These are phyloP conservation scores for Westerdykella sp. DNA, from an alignment of 2,329 filamentous ascomycete species.

Conservation along the genomic window DNA sequence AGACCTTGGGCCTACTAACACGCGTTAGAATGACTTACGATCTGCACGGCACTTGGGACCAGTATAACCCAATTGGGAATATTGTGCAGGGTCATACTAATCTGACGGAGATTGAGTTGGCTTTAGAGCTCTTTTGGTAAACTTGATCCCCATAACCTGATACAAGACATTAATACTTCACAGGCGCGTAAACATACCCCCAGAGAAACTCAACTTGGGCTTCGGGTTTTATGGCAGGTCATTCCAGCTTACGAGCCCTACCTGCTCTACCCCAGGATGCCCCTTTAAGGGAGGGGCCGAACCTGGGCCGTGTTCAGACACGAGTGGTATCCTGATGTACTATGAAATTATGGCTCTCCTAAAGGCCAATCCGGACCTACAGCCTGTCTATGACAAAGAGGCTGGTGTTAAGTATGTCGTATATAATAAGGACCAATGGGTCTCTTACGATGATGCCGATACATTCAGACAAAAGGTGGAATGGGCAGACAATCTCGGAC, in stretches of 20 bases:
- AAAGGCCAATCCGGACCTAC: not conserved
- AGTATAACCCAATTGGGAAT: slow-evolving; percentile 23
- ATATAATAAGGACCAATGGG: slow-evolving; percentile 35
- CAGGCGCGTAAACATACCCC: slow-evolving; percentile 36
- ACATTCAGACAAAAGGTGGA: slow-evolving; percentile 33
- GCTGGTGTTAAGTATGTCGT: slow-evolving; percentile 32
- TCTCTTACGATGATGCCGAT: slow-evolving; percentile 36
- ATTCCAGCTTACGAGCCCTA: slow-evolving; percentile 19
- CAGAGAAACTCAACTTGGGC: slow-evolving; percentile 42
- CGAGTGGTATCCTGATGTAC: slow-evolving; percentile 30
- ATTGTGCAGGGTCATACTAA: slow-evolving; percentile 41
- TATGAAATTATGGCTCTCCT: slow-evolving; percentile 36
- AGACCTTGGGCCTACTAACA: too few relatives aligned
- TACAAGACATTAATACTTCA: too few relatives aligned
- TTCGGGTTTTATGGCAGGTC: slow-evolving; percentile 43
- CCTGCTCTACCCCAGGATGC: slow-evolving; percentile 18
- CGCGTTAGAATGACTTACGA: slow-evolving; percentile 38
- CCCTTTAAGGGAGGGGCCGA: slow-evolving; percentile 12
- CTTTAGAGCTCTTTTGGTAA: slow-evolving; percentile 41
- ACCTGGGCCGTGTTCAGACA: slow-evolving; percentile 16
- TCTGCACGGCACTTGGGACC: slow-evolving; percentile 35
- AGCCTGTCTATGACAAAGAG: slow-evolving; percentile 16
- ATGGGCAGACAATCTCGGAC: slow-evolving; percentile 25
- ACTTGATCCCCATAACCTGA: too few relatives aligned
- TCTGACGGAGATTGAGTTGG: slow-evolving; percentile 42